These are phyloP conservation scores for Paraconiothyrium brasiliense DNA, from an alignment of 2,329 filamentous ascomycete genomes.

Conservation along the genomic window DNA sequence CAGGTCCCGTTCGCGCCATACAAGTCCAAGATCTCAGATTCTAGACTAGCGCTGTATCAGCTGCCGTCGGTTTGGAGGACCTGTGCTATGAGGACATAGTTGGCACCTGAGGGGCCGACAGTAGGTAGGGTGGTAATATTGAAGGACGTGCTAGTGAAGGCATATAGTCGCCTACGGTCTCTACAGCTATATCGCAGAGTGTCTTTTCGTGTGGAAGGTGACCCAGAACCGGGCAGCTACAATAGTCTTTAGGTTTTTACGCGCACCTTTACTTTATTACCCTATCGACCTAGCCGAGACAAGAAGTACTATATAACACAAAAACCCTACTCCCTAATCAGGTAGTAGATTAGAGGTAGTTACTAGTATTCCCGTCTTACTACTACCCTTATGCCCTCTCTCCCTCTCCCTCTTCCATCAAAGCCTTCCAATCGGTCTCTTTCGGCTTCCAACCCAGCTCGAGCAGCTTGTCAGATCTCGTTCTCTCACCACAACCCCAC, in stretches of 20 bases:
- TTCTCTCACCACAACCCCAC: no score
- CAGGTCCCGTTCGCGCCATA: slow-evolving; percentile 23
- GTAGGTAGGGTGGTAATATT: slow-evolving; percentile 24
- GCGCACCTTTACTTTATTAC: not conserved
- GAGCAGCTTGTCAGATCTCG: slow-evolving; percentile 23
- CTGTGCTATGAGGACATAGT: slow-evolving; percentile 24
- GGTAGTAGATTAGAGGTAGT: no score
- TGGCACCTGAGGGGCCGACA: slow-evolving; percentile 24
- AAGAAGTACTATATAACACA: not conserved
- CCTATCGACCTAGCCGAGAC: not conserved
- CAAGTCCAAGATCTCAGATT: slow-evolving; percentile 25
- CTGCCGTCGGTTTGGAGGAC: slow-evolving; percentile 26
- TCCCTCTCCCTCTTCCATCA: slow-evolving; percentile 25
- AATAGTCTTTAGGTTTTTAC: not conserved
- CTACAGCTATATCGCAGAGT: slow-evolving; percentile 22
- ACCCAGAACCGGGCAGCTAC: slow-evolving; percentile 4
- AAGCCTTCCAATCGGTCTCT: slow-evolving; percentile 26
- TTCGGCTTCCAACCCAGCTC: slow-evolving; percentile 26
- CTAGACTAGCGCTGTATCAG: slow-evolving; percentile 21
- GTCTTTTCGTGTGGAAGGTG: slow-evolving; percentile 24
- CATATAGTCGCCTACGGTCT: slow-evolving; percentile 16
- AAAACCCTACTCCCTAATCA: no score
- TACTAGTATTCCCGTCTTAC: slow-evolving; percentile 12
- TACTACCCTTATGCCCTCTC: slow-evolving; percentile 27
- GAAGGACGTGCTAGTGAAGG: slow-evolving; percentile 22